Evolutionary conservation across 148 eudicot genomes (phyloP).

Genomic region (Heliamphora exappendiculata): DNA sequence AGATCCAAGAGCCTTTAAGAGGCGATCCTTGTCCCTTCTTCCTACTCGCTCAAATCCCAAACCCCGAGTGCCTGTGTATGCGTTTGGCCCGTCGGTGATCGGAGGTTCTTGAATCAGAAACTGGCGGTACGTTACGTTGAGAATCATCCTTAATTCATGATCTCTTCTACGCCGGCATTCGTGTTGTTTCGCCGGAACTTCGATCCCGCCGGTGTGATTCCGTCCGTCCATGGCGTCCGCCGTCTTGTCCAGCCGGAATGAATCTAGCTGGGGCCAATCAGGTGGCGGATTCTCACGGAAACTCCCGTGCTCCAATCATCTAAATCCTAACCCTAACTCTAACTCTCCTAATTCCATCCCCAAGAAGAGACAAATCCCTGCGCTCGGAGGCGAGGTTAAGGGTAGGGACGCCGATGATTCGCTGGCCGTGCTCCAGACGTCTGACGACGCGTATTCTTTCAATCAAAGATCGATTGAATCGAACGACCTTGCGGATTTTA

Average conservation of each 20-base stretch:
- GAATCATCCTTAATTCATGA: conserved; percentile 5
- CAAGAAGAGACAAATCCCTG: conserved; percentile 26
- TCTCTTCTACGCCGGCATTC: not conserved
- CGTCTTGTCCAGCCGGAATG: conserved; percentile 34
- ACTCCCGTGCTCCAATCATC: conserved; percentile 17
- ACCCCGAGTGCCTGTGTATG: conserved; percentile 18
- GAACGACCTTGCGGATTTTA: conserved; percentile 13
- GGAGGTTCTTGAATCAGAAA: not conserved
- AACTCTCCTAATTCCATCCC: conserved; percentile 33
- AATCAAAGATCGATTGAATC: conserved; percentile 25
- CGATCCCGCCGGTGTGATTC: conserved; percentile 14
- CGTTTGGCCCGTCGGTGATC: not conserved
- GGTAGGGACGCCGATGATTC: conserved; percentile 17
- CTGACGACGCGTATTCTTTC: conserved; percentile 47
- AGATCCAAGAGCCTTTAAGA: conserved; percentile 54
- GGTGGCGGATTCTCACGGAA: conserved; percentile 39
- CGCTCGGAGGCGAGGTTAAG: not conserved
- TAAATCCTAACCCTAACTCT: conserved; percentile 27
- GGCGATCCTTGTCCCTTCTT: conserved; percentile 21
- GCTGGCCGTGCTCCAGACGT: conserved; percentile 22
- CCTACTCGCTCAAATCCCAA: conserved; percentile 32
- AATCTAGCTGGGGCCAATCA: conserved; percentile 34
- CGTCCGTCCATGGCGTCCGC: conserved; percentile 39
- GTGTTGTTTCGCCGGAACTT: conserved; percentile 21
- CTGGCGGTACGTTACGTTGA: not conserved